phyloP scores from a whole-genome alignment of 805 yeast genomes.

The Zygosaccharomyces bisporus region DNA sequence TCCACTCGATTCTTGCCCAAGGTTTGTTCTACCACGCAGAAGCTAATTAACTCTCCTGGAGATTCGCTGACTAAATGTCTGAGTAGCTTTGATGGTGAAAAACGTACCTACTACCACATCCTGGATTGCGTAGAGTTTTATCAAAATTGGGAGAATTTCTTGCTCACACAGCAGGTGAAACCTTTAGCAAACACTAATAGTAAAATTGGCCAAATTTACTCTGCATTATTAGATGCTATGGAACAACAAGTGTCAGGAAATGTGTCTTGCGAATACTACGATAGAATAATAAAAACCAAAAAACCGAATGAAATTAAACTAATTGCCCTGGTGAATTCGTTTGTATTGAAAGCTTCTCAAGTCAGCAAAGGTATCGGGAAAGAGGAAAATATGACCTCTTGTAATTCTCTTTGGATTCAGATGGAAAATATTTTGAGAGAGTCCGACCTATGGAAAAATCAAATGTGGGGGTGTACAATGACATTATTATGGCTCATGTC shows the following conservation, averaged over 20 bases:
- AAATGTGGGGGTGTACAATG: slow-evolving; percentile 30
- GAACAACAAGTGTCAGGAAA: slow-evolving; percentile 5
- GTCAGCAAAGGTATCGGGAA: slow-evolving; percentile 13
- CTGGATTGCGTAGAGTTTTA: slow-evolving; percentile 24
- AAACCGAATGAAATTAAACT: slow-evolving; percentile 18
- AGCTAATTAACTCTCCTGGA: slow-evolving; percentile 13
- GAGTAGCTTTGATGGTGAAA: slow-evolving; percentile 11
- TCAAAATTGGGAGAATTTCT: slow-evolving; percentile 21
- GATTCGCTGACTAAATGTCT: slow-evolving; percentile 9
- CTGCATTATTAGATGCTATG: slow-evolving; percentile 7
- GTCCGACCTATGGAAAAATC: slow-evolving; percentile 21
- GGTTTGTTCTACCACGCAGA: slow-evolving; percentile 21
- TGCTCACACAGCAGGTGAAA: slow-evolving; percentile 15
- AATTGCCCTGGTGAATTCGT: slow-evolving; percentile 26
- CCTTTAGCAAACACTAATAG: neutral
- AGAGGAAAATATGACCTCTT: slow-evolving; percentile 13
- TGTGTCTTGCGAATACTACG: slow-evolving; percentile 1
- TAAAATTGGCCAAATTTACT: neutral
- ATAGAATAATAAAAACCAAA: slow-evolving; percentile 1
- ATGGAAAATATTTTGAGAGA: slow-evolving; percentile 14
- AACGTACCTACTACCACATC: slow-evolving; percentile 19
- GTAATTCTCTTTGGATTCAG: slow-evolving; percentile 22
- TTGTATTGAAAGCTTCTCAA: slow-evolving; percentile 18
- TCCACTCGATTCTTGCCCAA: slow-evolving; percentile 32
- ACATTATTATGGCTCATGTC: slow-evolving; percentile 30